phyloP scores from a whole-genome alignment of 208 protist genomes.

The Crithidia expoeki region DNA sequence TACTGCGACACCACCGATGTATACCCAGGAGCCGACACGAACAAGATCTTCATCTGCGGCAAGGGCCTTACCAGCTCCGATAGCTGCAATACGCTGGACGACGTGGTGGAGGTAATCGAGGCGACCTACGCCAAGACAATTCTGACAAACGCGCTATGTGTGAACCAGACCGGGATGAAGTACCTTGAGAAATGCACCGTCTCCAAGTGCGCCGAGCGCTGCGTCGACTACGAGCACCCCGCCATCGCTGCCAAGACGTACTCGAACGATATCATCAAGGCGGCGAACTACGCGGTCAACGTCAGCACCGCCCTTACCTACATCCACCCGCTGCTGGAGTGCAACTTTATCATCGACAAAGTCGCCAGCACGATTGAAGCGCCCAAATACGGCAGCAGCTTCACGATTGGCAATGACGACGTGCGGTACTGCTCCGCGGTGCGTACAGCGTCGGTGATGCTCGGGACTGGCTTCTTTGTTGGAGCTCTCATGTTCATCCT shows the following conservation, averaged over 20 bases:
- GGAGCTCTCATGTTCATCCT: constrained; percentile 76
- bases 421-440: constrained; percentile 49
- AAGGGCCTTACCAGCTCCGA: constrained; percentile 22
- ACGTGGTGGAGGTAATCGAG: constrained; percentile 36
- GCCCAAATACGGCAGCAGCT: constrained; percentile 26
- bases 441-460: constrained; percentile 49
- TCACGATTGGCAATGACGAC: constrained; percentile 2
- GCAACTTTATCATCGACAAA: constrained; percentile 83
- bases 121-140: constrained; percentile 50
- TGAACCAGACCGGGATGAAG: constrained; percentile 39
- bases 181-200: constrained; percentile 64
- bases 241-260: constrained; percentile 28
- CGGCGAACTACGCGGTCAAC: constrained; percentile 45
- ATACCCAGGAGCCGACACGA: constrained; percentile 14
- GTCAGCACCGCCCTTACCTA: constrained; percentile 64
- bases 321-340: constrained; percentile 66
- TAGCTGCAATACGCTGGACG: constrained; percentile 48
- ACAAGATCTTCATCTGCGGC: constrained; percentile 59
- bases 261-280: constrained; percentile 37
- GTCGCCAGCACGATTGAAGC: constrained; percentile 50
- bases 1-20: constrained; percentile 45
- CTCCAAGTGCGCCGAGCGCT: constrained; percentile 42
- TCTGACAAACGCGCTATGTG: constrained; percentile 54
- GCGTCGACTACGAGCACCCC: constrained; percentile 37
- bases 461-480: constrained; percentile 75